Evolutionary conservation across 2,329 filamentous ascomycete species (phyloP).

Genomic region (Aureobasidium uvarum): DNA sequence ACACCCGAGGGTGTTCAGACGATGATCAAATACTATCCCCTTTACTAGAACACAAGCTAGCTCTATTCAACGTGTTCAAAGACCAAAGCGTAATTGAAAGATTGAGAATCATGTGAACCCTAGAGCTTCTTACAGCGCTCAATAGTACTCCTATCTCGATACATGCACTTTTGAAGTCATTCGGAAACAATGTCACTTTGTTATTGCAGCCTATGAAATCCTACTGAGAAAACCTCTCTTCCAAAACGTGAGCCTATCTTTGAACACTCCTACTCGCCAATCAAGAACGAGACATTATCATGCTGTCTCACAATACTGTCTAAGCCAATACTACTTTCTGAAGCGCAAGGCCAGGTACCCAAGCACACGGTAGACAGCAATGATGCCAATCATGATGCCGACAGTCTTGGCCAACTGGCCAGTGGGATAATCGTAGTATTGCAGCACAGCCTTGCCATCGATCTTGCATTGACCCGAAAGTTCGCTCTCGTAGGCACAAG

Average conservation of each 20-base stretch:
- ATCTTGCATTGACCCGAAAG: slow-evolving; percentile 64
- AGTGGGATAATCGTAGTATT: slow-evolving; percentile 62
- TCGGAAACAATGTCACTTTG: background rate
- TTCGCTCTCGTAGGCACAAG: slow-evolving; percentile 66
- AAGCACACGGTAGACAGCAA: slow-evolving; percentile 25
- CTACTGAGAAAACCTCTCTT: background rate
- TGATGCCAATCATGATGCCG: slow-evolving; percentile 28
- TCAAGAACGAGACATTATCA: background rate
- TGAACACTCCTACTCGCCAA: background rate
- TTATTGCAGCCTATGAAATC: background rate
- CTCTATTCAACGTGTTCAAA: background rate
- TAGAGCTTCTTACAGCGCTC: too few relatives aligned
- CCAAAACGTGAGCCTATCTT: background rate
- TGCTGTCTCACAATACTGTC: background rate
- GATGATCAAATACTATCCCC: background rate
- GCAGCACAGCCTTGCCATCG: slow-evolving; percentile 64
- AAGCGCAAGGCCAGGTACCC: slow-evolving; percentile 20
- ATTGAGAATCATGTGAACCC: background rate
- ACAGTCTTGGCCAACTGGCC: slow-evolving; percentile 38
- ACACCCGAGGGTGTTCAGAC: background rate
- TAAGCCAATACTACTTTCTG: background rate
- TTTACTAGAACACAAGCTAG: background rate
- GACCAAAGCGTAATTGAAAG: background rate
- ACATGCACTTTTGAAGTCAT: background rate
- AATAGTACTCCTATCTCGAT: background rate